Evolutionary conservation across 2,329 filamentous ascomycete species (phyloP).

Genomic region (Phialophora verrucosa): DNA sequence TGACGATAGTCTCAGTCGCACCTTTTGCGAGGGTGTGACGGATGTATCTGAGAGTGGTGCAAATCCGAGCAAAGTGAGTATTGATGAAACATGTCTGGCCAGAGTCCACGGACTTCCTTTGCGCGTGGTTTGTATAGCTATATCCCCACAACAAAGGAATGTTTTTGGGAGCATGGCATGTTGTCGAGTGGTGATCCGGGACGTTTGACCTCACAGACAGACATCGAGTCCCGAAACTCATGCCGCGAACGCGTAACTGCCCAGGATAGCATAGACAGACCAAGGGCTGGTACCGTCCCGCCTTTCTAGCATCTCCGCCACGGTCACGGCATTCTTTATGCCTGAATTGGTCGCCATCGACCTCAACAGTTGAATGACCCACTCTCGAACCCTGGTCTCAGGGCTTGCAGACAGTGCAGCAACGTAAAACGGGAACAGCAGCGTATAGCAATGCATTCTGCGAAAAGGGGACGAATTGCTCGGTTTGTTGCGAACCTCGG

Average conservation of each 20-base stretch:
- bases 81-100: too few species aligned
- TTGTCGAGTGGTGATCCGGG: background rate
- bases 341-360: conserved; percentile 26
- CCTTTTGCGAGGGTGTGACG: too few species aligned
- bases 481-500: background rate
- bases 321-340: conserved; percentile 32
- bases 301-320: conserved; percentile 35
- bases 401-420: conserved; percentile 33
- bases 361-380: conserved; percentile 35
- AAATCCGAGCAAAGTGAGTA: too few species aligned
- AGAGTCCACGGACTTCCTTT: too few species aligned
- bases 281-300: conserved; percentile 28
- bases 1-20: background rate
- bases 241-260: conserved; percentile 40
- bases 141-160: too few species aligned
- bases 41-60: too few species aligned
- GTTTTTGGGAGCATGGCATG: background rate
- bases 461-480: conserved; percentile 18
- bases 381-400: conserved; percentile 26
- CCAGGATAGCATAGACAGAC: conserved; percentile 39
- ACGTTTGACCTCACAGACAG: background rate
- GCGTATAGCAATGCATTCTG: conserved; percentile 35
- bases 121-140: too few species aligned
- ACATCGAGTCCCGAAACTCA: background rate
- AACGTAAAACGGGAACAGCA: conserved; percentile 40